Evolutionary conservation across 306 rosid species (phyloP), one percentile per base, ranked within the genome.

Genomic region (Hippophae tibetana): DNA sequence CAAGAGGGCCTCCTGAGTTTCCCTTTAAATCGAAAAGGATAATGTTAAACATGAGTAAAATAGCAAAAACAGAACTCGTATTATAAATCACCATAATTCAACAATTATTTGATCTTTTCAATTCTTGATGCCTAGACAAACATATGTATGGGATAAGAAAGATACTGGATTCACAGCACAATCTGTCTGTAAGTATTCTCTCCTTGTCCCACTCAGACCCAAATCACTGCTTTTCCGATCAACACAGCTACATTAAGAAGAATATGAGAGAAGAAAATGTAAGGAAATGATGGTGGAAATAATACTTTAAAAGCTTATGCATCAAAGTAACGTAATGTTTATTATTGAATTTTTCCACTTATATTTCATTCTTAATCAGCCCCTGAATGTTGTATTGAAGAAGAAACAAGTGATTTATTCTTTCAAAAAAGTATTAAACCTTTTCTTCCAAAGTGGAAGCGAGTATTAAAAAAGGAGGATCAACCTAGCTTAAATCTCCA

Each of bases 151-250:
- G 72, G 68, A 62, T 52, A 45, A 62, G 42, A 58, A 18, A 61
- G 43, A 56, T 76, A 85, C 99, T 63, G 64, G 60, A 67, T 87
- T 92, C 58, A 82, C 68, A 45, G 93, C 95, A 40, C 96, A 92
- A 71, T 87, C 96, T 25, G 93, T 76, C 60, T 92, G 95, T 54
- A 92, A 74, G 67, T 85, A 92, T 72, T 88, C 93, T 71, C 96
- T 81, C 44, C 79, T 68, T 56, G 55, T 13, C 79, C 96, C 98
- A 31, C 78, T 82, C 45, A 92, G 76, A 49, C 98, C 96, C 82
- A 92, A 76, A 74, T 87, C 98, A 68, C 96, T 87, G 70, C 95
- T 92, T 77, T 85, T 83, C 4, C 98, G 93, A 57, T 92, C 96
- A 57, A 92, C 87, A 46, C 93, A 85, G 66, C 98, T 92, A 44